Conservation (phyloP, 164 flowering plant genomes). For the Aristolochia fimbriata region DNA sequence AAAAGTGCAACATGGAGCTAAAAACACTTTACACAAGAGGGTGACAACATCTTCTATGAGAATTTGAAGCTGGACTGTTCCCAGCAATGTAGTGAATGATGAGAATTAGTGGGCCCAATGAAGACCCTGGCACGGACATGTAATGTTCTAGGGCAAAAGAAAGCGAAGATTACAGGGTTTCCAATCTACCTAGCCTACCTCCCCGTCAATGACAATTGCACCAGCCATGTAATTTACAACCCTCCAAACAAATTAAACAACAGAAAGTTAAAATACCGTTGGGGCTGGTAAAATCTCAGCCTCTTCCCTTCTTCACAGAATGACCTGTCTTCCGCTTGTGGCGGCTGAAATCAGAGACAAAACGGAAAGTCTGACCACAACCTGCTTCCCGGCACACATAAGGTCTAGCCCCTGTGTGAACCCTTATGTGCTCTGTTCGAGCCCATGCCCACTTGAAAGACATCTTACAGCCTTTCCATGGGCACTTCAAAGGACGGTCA, state of each 20-base stretch:
- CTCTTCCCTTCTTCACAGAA: slow-evolving; percentile 17
- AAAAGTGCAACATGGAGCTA: too few relatives aligned
- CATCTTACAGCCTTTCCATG: slow-evolving; percentile 99
- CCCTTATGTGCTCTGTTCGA: slow-evolving; percentile 91
- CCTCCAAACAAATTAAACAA: neutral
- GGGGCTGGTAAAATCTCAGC: neutral
- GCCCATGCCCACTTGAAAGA: slow-evolving; percentile 99
- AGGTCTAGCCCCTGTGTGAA: slow-evolving; percentile 96
- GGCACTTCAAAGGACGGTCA: slow-evolving; percentile 90
- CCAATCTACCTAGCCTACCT: slow-evolving; percentile 6
- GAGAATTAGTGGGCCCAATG: slow-evolving; percentile 15
- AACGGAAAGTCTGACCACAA: slow-evolving; percentile 94
- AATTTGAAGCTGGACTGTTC: slow-evolving; percentile 3
- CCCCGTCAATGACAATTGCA: slow-evolving; percentile 10
- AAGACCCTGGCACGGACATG: slow-evolving; percentile 14
- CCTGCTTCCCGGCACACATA: slow-evolving; percentile 71
- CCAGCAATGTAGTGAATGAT: slow-evolving; percentile 9
- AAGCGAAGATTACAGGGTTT: slow-evolving; percentile 5
- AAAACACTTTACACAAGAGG: too few relatives aligned
- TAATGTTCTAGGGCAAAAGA: neutral
- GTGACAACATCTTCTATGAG: neutral
- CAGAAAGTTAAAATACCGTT: neutral
- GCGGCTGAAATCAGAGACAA: slow-evolving; percentile 97
- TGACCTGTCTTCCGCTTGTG: slow-evolving; percentile 99
- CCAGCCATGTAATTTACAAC: slow-evolving; percentile 13